phyloP scores from a whole-genome alignment of 441 rosid species.

The Pelargonium cotyledonis region DNA sequence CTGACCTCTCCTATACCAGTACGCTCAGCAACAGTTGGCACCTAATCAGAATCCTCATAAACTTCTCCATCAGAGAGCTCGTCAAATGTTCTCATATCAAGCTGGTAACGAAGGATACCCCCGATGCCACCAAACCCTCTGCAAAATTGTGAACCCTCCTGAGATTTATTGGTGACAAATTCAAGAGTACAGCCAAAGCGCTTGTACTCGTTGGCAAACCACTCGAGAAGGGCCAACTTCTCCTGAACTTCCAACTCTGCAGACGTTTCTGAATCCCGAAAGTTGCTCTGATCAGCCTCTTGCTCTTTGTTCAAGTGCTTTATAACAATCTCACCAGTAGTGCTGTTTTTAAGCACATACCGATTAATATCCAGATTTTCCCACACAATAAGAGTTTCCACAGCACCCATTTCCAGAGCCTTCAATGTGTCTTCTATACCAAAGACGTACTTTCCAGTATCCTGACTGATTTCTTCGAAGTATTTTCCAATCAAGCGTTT shows the following conservation, averaged over 20 bases:
- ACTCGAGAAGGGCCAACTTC: constrained; percentile 14
- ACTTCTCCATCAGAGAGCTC: constrained; percentile 14
- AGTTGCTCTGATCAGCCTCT: constrained; percentile 17
- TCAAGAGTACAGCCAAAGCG: constrained; percentile 16
- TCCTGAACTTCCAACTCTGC: constrained; percentile 14
- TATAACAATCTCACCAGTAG: constrained; percentile 9
- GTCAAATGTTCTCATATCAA: constrained; percentile 10
- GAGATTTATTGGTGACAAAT: constrained; percentile 16
- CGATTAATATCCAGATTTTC: constrained; percentile 18
- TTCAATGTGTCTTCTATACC: constrained; percentile 17
- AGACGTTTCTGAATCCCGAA: constrained; percentile 14
- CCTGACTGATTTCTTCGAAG: constrained; percentile 21
- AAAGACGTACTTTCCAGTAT: constrained; percentile 17
- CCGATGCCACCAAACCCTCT: constrained; percentile 23
- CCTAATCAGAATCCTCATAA: constrained; percentile 15
- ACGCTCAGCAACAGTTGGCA: not conserved
- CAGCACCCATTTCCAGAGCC: constrained; percentile 18
- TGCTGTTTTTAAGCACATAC: constrained; percentile 12
- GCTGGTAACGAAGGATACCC: constrained; percentile 18
- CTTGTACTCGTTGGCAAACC: constrained; percentile 19
- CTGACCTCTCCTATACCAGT: not conserved
- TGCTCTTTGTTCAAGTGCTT: constrained; percentile 19
- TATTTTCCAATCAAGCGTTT: constrained; percentile 12
- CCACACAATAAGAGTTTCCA: constrained; percentile 18
- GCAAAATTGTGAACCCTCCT: constrained; percentile 22